These are phyloP conservation scores for Sisymbrium altissimum DNA, from an alignment of 345 rosid species.

Conservation along the genomic window DNA sequence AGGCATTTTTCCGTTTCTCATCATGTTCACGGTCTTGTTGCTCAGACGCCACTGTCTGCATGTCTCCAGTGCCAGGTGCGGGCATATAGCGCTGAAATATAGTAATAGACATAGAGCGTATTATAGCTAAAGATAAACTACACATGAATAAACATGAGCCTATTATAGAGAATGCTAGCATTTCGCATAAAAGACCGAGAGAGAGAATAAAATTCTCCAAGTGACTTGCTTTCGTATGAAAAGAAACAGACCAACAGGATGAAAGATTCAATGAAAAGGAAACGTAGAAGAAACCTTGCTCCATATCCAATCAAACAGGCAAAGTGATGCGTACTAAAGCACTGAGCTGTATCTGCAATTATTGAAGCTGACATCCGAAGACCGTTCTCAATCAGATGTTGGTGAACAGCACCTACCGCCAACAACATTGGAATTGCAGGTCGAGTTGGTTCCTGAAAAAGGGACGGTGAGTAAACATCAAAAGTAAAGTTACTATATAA, in stretches of 20 bases:
- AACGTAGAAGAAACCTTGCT: conserved; percentile 66
- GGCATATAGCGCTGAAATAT: conserved; percentile 80
- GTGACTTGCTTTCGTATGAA: conserved; percentile 9
- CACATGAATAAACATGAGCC: neutral
- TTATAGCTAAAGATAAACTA: neutral
- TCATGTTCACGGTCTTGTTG: conserved; percentile 88
- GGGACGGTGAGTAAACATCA: neutral
- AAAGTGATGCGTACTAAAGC: conserved; percentile 99
- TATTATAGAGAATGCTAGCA: neutral
- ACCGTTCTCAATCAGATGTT: conserved; percentile 97
- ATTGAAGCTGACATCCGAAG: conserved; percentile 93
- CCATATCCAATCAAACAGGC: conserved; percentile 99
- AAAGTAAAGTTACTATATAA: neutral
- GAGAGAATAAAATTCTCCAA: conserved; percentile 7
- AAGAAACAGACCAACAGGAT: neutral
- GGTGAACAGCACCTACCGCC: conserved; percentile 99
- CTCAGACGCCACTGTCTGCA: conserved; percentile 99
- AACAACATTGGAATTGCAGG: conserved; percentile 94
- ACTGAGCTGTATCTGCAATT: conserved; percentile 95
- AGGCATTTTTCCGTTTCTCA: conserved; percentile 98
- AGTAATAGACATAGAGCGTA: conserved; percentile 6
- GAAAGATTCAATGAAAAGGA: conserved; percentile 13
- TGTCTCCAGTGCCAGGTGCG: conserved; percentile 94
- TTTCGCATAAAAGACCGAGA: neutral
- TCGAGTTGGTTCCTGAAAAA: conserved; percentile 78